Conservation (phyloP, 2,329 filamentous ascomycete species). For the Cercospora sojina region DNA sequence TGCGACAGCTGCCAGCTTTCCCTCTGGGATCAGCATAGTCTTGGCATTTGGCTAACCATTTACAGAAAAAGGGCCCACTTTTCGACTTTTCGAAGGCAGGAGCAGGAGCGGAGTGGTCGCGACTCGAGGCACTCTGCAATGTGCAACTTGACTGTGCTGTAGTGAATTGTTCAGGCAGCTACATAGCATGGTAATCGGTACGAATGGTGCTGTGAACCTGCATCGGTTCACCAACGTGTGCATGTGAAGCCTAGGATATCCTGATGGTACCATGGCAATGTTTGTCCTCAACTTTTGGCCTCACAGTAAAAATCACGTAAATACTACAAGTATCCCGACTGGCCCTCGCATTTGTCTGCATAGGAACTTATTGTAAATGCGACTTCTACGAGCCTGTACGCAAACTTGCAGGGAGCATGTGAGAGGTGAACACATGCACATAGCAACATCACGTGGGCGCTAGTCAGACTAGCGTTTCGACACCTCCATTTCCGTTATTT, state of each 20-base stretch:
- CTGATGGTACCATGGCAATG: background rate
- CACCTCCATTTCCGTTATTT: constrained; percentile 6
- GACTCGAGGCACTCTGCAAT: background rate
- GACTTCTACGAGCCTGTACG: background rate
- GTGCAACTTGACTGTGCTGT: background rate
- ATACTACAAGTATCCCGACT: background rate
- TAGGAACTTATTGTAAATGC: background rate
- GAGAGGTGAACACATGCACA: background rate
- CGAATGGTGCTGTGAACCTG: background rate
- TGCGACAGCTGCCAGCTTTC: constrained; percentile 2
- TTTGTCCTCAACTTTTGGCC: background rate
- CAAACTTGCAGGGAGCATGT: background rate
- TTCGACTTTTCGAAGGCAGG: background rate
- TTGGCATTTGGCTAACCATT: background rate
- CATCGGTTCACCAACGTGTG: background rate
- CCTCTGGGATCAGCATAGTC: background rate
- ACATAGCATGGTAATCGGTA: background rate
- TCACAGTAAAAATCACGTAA: background rate
- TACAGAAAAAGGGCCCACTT: background rate
- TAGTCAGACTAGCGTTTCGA: constrained; percentile 2
- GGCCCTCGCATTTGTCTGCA: background rate
- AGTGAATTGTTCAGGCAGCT: background rate
- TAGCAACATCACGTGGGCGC: background rate
- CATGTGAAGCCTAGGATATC: background rate
- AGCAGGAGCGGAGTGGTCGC: background rate